Base-by-base conservation (phyloP, 805 yeast genomes). In the Suhomyces kilbournensis region DNA sequence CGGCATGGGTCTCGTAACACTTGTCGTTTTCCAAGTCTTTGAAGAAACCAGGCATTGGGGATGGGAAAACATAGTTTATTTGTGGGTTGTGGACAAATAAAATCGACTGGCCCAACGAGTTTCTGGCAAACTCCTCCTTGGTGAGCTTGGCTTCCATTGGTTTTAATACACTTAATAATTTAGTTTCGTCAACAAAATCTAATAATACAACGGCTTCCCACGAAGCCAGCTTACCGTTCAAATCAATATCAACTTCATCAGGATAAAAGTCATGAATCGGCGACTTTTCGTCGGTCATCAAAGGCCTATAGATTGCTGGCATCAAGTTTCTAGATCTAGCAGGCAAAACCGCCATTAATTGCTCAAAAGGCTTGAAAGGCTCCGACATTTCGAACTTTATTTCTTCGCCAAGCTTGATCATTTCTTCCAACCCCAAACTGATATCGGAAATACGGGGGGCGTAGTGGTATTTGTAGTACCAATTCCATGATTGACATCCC, bases 121-220 rank as follows among this genome's bases (percentile, higher is more conserved):
- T 94, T 69, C 99, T 82, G 47, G 63, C 61, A 50, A 75, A 75
- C 65, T 94, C 99, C 48, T 83, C 93, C 0, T 86, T 80, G 0
- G 84, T 74, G 52, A 94, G 72, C 54, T 77, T 78, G 0, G 72
- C 62, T 52, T 89, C 88, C 42, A 78, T 69, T 2, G 96, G 89
- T 46, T 71, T 75, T 80, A 94, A 81, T 1, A 93, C 93, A 3
- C 77, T 83, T 30, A 86, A 72, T 52, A 94, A 77, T 54, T 94
- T 79, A 28, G 80, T 70, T 62, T 88, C 90, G 59, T 94, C 97
- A 45, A 94, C 97, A 76, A 94, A 94, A 4, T 96, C 85, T 53
- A 94, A 80, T 61, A 90, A 80, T 6, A 94, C 97, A 51, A 94
- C 97, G 9, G 97, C 97, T 72, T 94, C 98, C 99, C 99, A 94